These are phyloP conservation scores for Flaveria linearis DNA, from an alignment of 129 eudicot species.

Conservation along the genomic window DNA sequence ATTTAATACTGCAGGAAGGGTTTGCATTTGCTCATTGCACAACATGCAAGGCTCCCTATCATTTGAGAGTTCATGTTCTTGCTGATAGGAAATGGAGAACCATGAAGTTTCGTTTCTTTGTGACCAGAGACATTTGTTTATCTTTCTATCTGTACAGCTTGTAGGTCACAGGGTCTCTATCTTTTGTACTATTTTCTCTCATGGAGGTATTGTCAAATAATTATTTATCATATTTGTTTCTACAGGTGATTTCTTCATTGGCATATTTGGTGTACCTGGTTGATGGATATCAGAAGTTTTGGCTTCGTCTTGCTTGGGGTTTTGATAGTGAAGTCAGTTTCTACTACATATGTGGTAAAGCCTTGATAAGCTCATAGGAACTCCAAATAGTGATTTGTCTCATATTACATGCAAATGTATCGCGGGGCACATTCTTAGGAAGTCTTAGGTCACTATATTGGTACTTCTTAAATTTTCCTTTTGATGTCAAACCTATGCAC, in stretches of 20 bases:
- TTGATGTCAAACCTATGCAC: neutral
- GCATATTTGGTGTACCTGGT: constrained; percentile 74
- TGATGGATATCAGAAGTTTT: constrained; percentile 71
- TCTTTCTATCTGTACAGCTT: constrained; percentile 89
- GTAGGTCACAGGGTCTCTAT: constrained; percentile 49
- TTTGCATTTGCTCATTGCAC: constrained; percentile 99
- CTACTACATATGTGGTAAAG: constrained; percentile 88
- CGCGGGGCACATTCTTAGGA: neutral
- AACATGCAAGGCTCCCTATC: constrained; percentile 98
- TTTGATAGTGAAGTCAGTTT: constrained; percentile 78
- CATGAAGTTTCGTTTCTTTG: constrained; percentile 94
- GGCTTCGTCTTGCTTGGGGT: constrained; percentile 93
- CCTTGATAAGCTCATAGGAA: constrained; percentile 4
- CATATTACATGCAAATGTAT: constrained; percentile 1
- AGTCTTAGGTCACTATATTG: constrained; percentile 13
- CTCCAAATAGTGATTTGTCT: constrained; percentile 2
- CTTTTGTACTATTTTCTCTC: constrained; percentile 6
- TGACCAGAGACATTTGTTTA: constrained; percentile 91
- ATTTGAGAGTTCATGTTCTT: constrained; percentile 86
- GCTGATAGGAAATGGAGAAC: constrained; percentile 99
- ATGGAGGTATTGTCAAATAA: neutral
- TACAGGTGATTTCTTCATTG: constrained; percentile 75
- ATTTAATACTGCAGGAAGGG: constrained; percentile 72
- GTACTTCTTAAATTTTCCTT: neutral
- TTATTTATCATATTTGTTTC: constrained; percentile 15